A percentile compares a stretch with the other conserved stretches of the same genome.
phyloP scores from a whole-genome alignment of 1,284 basidiomycete genomes.

The Ganoderma boninense region DNA sequence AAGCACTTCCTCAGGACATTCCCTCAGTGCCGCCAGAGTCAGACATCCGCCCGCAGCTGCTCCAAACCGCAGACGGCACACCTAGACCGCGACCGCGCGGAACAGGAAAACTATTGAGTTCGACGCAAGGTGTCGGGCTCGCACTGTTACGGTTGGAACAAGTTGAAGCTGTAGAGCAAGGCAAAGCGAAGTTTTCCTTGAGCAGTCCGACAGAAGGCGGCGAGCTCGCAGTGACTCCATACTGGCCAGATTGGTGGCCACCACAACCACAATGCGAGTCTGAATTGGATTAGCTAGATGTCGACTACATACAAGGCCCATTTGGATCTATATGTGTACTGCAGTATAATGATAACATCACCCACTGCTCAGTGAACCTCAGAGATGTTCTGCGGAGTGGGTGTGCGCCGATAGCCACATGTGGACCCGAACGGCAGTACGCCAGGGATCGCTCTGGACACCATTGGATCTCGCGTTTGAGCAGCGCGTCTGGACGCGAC shows the following conservation, averaged over 20 bases:
- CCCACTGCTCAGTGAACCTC: background rate
- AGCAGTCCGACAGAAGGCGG: constrained; percentile 37
- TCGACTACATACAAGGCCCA: background rate
- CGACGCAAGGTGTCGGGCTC: constrained; percentile 65
- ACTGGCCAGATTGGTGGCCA: constrained; percentile 81
- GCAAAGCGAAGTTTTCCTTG: constrained; percentile 51
- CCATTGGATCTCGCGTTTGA: constrained; percentile 7
- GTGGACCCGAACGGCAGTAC: background rate
- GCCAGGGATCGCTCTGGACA: background rate
- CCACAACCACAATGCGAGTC: constrained; percentile 4
- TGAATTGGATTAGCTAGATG: background rate
- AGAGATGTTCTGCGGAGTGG: background rate
- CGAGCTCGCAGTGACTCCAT: constrained; percentile 57
- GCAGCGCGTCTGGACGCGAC: constrained; percentile 1
- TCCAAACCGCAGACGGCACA: constrained; percentile 24
- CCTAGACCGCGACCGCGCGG: constrained; percentile 60
- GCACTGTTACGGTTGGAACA: constrained; percentile 80
- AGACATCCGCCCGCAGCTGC: constrained; percentile 33
- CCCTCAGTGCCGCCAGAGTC: constrained; percentile 34
- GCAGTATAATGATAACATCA: background rate
- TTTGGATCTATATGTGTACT: background rate
- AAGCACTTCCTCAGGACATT: constrained; percentile 7
- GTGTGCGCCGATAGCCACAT: background rate
- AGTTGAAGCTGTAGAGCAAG: constrained; percentile 48
- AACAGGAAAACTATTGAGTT: constrained; percentile 71